Percentiles rank a stretch among this genome's conserved stretches.
Evolutionary conservation across 352 stramenopile species (phyloP).

Genomic region (Phytophthora chlamydospora): DNA sequence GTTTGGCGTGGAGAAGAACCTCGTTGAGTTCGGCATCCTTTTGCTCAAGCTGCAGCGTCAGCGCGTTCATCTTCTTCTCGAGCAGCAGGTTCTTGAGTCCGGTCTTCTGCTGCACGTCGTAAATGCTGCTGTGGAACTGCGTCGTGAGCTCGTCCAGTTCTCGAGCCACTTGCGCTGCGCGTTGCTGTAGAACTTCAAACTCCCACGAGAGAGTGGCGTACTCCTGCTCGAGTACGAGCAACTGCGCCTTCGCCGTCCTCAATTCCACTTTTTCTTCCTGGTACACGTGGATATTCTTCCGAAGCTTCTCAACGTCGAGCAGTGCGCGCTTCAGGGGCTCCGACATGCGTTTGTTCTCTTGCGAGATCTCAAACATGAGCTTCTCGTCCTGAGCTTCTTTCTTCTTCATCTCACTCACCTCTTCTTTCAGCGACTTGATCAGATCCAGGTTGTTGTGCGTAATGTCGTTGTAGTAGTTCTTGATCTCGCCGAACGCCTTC

Average conservation of each 20-base stretch:
- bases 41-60: conserved; percentile 88
- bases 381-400: conserved; percentile 95
- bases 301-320: conserved; percentile 72
- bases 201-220: conserved; percentile 93
- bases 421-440: conserved; percentile 96
- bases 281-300: conserved; percentile 73
- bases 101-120: conserved; percentile 93
- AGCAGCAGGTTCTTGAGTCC: conserved; percentile 95
- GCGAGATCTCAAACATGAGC: conserved; percentile 94
- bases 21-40: conserved; percentile 94
- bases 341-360: conserved; percentile 96
- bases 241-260: conserved; percentile 62
- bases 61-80: conserved; percentile 93
- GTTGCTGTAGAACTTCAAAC: conserved; percentile 93
- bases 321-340: conserved; percentile 93
- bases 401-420: conserved; percentile 94
- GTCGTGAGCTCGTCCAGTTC: conserved; percentile 92
- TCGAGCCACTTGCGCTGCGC: conserved; percentile 77
- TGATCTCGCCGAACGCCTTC: conserved; percentile 95
- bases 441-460: conserved; percentile 97
- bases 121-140: conserved; percentile 90
- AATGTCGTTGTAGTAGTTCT: conserved; percentile 98
- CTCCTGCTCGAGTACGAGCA: conserved; percentile 91
- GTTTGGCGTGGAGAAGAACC: conserved; percentile 89
- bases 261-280: conserved; percentile 77